Evolutionary conservation across 2,329 filamentous ascomycete species (phyloP), one percentile per base, ranked within the genome.

Genomic region (Thelonectria olida): DNA sequence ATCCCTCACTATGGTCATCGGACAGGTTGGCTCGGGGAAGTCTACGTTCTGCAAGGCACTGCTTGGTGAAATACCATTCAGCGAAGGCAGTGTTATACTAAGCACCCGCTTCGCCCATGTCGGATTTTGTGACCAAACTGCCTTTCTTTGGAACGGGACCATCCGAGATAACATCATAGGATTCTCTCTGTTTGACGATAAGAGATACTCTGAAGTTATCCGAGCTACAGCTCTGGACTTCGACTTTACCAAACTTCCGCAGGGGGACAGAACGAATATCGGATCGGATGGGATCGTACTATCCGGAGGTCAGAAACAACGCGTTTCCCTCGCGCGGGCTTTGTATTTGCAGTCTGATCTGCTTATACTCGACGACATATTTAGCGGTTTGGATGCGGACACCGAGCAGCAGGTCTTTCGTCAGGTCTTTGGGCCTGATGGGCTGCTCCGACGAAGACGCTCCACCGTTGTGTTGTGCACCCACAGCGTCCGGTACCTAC

Each of bases 11-110:
- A 72, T 78, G 0, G 58, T 80, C 12, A 61, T 74, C 5, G 78
- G 78, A 1, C 76, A 75, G 1, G 73, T 78, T 4, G 72, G 59
- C 0, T 67, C 57, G 4, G 70, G 72, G 1, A 74, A 81, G 53
- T 76, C 75, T 0, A 76, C 75, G 1, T 48, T 79, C 0, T 70
- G 72, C 47, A 77, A 76, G 28, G 75, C 72, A 0, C 65, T 82
- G 0, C 62, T 72, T 4, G 70, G 69, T 2, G 70, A 72, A 22
- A 48, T 68, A 1, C 62, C 67, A 1, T 60, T 63, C 15, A 58
- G 22, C 4, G 31, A 51, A 1, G 68, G 65, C 1, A 34, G 6
- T 17, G 36, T 59, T 5, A 5, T 25, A 10, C 10, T 51, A 3
- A 47, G 17, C 10, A 45, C 41, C 12, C 58, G 31, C 27, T 9